Conservation (phyloP, 169 alveolate genomes). For the Plasmodium coatneyi region DNA sequence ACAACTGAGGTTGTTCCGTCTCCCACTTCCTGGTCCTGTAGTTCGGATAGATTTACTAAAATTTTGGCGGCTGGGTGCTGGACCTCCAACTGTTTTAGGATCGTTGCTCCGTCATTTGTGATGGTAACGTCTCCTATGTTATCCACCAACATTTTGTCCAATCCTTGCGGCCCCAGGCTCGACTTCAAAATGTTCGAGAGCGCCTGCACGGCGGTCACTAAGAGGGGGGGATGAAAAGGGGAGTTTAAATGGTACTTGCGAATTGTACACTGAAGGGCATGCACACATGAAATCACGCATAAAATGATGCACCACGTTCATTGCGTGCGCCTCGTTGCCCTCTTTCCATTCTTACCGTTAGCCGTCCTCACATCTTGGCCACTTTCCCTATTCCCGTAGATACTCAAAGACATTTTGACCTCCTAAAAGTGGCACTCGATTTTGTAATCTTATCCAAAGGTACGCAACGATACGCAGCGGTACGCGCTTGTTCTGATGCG, state of each 20-base stretch:
- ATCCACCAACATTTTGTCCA: conserved; percentile 99
- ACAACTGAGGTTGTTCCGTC: conserved; percentile 99
- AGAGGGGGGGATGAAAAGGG: neutral
- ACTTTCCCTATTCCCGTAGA: conserved; percentile 84
- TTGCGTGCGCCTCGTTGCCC: neutral
- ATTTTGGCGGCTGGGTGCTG: conserved; percentile 99
- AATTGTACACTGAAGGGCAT: neutral
- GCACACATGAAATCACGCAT: neutral
- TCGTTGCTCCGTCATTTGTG: conserved; percentile 99
- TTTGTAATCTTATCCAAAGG: neutral
- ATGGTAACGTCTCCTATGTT: conserved; percentile 99
- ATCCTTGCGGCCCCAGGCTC: conserved; percentile 99
- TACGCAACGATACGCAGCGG: neutral
- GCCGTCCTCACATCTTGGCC: conserved; percentile 87
- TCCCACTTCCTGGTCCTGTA: conserved; percentile 98
- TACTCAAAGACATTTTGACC: conserved; percentile 80
- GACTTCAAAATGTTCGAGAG: conserved; percentile 97
- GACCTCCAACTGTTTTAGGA: conserved; percentile 97
- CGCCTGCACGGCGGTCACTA: conserved; percentile 97
- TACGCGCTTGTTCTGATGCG: neutral
- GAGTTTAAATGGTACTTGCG: neutral
- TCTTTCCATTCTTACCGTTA: conserved; percentile 73
- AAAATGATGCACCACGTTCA: neutral
- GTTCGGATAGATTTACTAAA: conserved; percentile 95
- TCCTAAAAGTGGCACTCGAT: neutral